Evolutionary conservation across 805 yeast genomes (phyloP).

Genomic region (Torulaspora quercuum): DNA sequence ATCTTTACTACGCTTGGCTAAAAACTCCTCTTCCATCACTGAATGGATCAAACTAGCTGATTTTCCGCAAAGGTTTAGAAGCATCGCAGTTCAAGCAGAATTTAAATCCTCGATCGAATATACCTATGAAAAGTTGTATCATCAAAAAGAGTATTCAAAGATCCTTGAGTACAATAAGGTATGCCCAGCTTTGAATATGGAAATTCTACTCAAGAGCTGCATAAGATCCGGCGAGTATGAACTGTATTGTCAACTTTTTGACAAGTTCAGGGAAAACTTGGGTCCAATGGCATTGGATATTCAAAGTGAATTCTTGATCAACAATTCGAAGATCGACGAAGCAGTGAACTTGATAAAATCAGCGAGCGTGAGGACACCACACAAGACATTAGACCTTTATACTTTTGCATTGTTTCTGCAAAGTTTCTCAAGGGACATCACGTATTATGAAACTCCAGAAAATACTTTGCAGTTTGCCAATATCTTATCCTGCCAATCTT

Average conservation of each 20-base stretch:
- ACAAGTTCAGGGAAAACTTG: slow-evolving; percentile 20
- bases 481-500: slow-evolving; percentile 24
- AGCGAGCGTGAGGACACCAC: slow-evolving; percentile 14
- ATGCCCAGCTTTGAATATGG: slow-evolving; percentile 28
- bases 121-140: slow-evolving; percentile 25
- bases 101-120: slow-evolving; percentile 24
- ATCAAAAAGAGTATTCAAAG: slow-evolving; percentile 16
- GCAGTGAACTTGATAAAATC: slow-evolving; percentile 21
- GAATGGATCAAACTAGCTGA: slow-evolving; percentile 21
- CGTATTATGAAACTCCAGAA: slow-evolving; percentile 19
- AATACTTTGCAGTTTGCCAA: slow-evolving; percentile 32
- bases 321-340: slow-evolving; percentile 22
- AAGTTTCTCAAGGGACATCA: slow-evolving; percentile 18
- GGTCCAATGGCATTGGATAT: slow-evolving; percentile 17
- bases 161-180: slow-evolving; percentile 25
- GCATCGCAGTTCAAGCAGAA: slow-evolving; percentile 32
- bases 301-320: slow-evolving; percentile 27
- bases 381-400: slow-evolving; percentile 24
- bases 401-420: slow-evolving; percentile 28
- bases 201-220: slow-evolving; percentile 26
- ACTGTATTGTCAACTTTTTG: slow-evolving; percentile 18
- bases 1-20: slow-evolving; percentile 26
- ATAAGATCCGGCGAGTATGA: slow-evolving; percentile 27
- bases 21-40: slow-evolving; percentile 11
- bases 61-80: slow-evolving; percentile 31